These are phyloP conservation scores for Xylaria bambusicola DNA, from an alignment of 495 filamentous ascomycete species.

Conservation along the genomic window DNA sequence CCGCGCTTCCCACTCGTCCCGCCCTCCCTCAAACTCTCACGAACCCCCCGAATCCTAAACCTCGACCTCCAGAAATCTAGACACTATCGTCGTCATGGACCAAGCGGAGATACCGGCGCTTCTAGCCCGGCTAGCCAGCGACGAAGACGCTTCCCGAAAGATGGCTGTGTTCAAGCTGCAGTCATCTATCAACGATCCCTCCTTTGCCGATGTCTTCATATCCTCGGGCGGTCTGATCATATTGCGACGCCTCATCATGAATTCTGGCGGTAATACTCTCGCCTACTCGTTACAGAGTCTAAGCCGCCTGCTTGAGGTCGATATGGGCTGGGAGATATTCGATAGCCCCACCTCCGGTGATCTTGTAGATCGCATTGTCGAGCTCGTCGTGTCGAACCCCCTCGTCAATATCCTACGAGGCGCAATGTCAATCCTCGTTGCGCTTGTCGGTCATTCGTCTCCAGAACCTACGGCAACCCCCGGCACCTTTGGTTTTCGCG, in stretches of 20 bases:
- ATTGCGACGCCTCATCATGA: conserved; percentile 78
- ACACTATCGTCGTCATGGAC: conserved; percentile 42
- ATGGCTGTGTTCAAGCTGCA: conserved; percentile 99
- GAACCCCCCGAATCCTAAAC: not conserved
- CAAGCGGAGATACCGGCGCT: conserved; percentile 59
- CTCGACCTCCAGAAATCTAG: not conserved
- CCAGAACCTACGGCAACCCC: conserved; percentile 43
- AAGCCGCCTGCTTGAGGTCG: conserved; percentile 83
- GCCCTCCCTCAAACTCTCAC: not conserved
- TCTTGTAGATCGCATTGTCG: conserved; percentile 73
- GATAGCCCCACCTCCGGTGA: conserved; percentile 52
- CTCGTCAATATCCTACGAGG: conserved; percentile 96
- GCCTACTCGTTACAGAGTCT: conserved; percentile 92
- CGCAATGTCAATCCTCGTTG: conserved; percentile 93
- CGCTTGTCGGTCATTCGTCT: conserved; percentile 79
- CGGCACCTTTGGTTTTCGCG: conserved; percentile 77
- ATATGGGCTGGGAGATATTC: conserved; percentile 93
- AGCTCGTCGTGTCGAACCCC: conserved; percentile 92
- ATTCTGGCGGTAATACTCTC: conserved; percentile 86
- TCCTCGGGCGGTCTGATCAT: conserved; percentile 79
- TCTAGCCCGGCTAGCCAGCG: conserved; percentile 56
- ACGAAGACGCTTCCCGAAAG: conserved; percentile 88
- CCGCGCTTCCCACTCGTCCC: not conserved
- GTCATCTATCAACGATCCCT: conserved; percentile 88
- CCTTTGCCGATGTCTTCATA: conserved; percentile 96